Evolutionary conservation across 179 eudicot species (phyloP).

Genomic region (Beta corolliflora): DNA sequence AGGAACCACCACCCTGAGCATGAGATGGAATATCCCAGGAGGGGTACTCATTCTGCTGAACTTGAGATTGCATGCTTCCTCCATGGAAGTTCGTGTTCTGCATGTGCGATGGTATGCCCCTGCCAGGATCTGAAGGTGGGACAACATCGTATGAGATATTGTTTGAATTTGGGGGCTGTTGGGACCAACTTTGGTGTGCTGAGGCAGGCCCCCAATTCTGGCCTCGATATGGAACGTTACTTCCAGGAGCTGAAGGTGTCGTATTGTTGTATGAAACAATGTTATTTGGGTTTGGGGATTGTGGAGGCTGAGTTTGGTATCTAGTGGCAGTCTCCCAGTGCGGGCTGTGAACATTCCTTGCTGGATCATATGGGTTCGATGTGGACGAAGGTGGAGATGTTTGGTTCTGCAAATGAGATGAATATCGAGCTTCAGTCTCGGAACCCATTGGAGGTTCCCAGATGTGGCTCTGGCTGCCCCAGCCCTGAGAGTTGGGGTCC

Average conservation of each 20-base stretch:
- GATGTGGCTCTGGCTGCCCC: conserved; percentile 21
- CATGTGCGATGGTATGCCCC: conserved; percentile 4
- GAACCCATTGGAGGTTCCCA: conserved; percentile 4
- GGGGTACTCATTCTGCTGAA: background rate
- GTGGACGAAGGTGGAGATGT: conserved; percentile 11
- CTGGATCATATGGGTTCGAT: background rate
- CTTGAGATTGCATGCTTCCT: conserved; percentile 10
- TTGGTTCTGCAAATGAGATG: conserved; percentile 27
- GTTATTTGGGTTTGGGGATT: background rate
- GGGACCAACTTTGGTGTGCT: conserved; percentile 2
- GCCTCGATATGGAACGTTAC: background rate
- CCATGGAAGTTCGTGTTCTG: background rate
- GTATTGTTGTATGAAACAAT: background rate
- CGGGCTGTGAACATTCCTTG: conserved; percentile 1
- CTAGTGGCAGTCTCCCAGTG: background rate
- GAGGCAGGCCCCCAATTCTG: conserved; percentile 12
- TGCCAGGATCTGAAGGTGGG: background rate
- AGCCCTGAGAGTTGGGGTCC: background rate
- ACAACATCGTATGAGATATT: background rate
- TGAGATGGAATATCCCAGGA: background rate
- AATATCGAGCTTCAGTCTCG: background rate
- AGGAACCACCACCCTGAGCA: background rate
- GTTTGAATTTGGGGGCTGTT: conserved; percentile 1
- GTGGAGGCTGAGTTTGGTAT: conserved; percentile 13
- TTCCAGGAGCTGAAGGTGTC: background rate